phyloP scores from a whole-genome alignment of 345 rosid genomes.

The Brassica incana region DNA sequence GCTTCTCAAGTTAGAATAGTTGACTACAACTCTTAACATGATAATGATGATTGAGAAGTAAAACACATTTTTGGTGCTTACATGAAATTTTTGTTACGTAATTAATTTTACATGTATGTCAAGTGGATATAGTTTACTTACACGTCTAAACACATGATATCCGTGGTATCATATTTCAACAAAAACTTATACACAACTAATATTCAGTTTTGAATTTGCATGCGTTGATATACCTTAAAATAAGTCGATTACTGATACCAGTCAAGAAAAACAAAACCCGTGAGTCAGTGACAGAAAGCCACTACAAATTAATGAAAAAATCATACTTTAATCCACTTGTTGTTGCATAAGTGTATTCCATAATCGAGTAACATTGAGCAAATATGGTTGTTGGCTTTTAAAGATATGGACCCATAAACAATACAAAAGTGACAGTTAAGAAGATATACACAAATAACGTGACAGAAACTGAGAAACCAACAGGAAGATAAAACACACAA shows the following conservation, averaged over 20 bases:
- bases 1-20: not conserved
- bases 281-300: not conserved
- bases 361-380: not conserved
- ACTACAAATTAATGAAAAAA: not conserved
- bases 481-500: not conserved
- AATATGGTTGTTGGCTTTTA: slow-evolving; percentile 11
- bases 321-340: not conserved
- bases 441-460: slow-evolving; percentile 24
- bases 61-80: slow-evolving; percentile 16
- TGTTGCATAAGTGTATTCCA: slow-evolving; percentile 6
- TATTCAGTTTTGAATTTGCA: slow-evolving; percentile 23
- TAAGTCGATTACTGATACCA: not conserved
- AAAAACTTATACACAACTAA: not conserved
- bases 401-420: slow-evolving; percentile 27
- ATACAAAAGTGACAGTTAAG: slow-evolving; percentile 22
- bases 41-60: slow-evolving; percentile 33
- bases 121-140: slow-evolving; percentile 21
- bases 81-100: slow-evolving; percentile 26
- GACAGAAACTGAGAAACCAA: slow-evolving; percentile 15
- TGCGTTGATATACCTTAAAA: slow-evolving; percentile 1
- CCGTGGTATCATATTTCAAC: slow-evolving; percentile 17
- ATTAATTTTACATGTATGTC: slow-evolving; percentile 9
- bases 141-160: slow-evolving; percentile 11
- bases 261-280: not conserved
- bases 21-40: slow-evolving; percentile 24